Base-by-base conservation (phyloP, 352 stramenopile genomes). In the Globisporangium middletonii region DNA sequence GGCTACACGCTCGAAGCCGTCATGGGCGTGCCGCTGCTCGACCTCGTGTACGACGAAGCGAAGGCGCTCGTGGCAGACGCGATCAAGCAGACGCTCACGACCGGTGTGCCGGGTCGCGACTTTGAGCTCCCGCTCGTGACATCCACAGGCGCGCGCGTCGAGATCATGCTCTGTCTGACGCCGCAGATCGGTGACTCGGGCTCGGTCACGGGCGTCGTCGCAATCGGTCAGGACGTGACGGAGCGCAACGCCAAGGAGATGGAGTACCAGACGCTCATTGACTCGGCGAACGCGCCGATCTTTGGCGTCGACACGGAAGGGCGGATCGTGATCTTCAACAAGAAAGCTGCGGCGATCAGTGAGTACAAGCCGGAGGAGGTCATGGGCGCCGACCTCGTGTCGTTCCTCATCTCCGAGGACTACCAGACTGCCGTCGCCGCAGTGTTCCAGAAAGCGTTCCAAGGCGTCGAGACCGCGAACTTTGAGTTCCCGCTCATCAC, bases 281-380 rank as follows among this genome's bases (percentile, higher is more conserved):
- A 94, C 51, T 76, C 76, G 4, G 83, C 81, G 2, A 92, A 94
- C 43, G 83, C 83, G 4, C 83, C 82, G 30, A 90, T 89, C 55
- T 90, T 94, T 50, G 81, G 76, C 4, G 77, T 92, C 16, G 76
- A 90, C 44, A 74, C 69, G 11, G 59, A 85, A 5, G 71, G 73
- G 5, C 60, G 63, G 16, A 71, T 92, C 18, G 80, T 86, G 13
- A 82, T 92, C 15, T 97, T 96, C 69, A 98, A 98, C 67, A 86
- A 96, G 44, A 97, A 96, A 66, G 90, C 86, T 0, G 73, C 79
- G 27, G 84, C 89, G 56, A 82, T 92, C 48, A 97, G 84, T 41
- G 91, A 95, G 53, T 98, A 93, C 62, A 73, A 68, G 43, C 83
- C 86, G 11, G 72, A 85, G 6, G 91, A 98, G 66, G 88, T 94